Percentiles rank a stretch among this genome's conserved stretches.
Conservation (phyloP, 148 eudicot species). For the Rhododendron mucronatum region DNA sequence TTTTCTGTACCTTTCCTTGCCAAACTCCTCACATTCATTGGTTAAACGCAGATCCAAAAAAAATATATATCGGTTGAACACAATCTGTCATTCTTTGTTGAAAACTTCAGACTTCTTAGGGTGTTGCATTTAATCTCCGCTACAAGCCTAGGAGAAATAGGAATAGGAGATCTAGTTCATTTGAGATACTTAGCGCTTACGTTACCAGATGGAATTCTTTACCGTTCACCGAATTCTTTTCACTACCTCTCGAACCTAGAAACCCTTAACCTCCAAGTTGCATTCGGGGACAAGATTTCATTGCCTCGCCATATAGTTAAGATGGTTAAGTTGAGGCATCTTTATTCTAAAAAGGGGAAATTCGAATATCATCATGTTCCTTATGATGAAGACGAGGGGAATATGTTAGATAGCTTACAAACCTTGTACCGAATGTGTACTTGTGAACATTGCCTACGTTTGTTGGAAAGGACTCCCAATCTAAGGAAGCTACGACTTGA, state of each 20-base stretch:
- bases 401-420: background rate
- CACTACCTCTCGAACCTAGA: background rate
- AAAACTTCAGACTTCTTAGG: background rate
- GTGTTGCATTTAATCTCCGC: background rate
- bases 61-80: too few relatives aligned
- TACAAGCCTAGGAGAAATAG: background rate
- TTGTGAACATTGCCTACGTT: background rate
- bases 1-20: background rate
- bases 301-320: background rate
- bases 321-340: conserved; percentile 2
- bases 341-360: background rate
- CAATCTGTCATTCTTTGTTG: background rate
- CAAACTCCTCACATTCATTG: too few relatives aligned
- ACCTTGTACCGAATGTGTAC: background rate
- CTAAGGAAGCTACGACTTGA: background rate
- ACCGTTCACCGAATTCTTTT: too few relatives aligned
- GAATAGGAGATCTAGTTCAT: background rate
- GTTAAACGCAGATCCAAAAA: too few relatives aligned
- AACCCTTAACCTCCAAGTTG: background rate
- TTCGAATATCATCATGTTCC: background rate
- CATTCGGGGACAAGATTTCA: rapidly evolving
- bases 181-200: background rate
- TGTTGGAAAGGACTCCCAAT: background rate
- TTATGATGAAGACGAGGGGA: background rate
- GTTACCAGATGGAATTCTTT: rapidly evolving